Evolutionary conservation across 805 yeast species (phyloP), one percentile per base, ranked within the genome.

Genomic region (Sugiyamaella boreocaroliniensis): DNA sequence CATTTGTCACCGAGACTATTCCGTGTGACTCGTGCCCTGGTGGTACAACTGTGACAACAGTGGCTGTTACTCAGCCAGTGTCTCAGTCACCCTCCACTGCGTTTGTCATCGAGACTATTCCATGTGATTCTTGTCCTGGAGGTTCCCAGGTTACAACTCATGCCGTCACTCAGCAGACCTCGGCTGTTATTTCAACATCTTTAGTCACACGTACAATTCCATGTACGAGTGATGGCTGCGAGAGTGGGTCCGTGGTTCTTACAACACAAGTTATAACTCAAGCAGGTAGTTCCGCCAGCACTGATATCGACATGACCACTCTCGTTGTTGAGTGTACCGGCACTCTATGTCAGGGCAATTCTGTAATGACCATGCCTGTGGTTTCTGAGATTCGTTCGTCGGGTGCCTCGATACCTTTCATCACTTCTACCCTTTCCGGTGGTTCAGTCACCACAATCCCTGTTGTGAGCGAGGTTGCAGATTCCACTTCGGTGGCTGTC

Each of bases 121-220:
- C 7, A 29, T 29, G 32, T 10, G 32, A 29, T 7, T 29, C 32
- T 10, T 29, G 32, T 29, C 32, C 32, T 7, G 32, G 32, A 8
- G 32, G 32, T 8, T 29, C 32, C 32, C 10, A 7, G 32, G 32
- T 29, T 29, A 29, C 32, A 8, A 29, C 32, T 10, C 10, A 8
- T 7, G 32, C 10, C 10, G 32, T 10, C 10, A 29, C 32, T 10
- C 10, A 7, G 32, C n/a, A n/a, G n/a, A n/a, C n/a, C n/a, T n/a
- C n/a, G n/a, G n/a, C 32, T 29, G 32, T 10, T 10, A 8, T 8
- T 7, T 29, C 19, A 7, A 40, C 43, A 15, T n/a, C 43, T 7
- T 47, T 29, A 42, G 48, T 48, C 12, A 45, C 52, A 4, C 47
- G 47, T 29, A 52, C 55, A 4, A 26, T 52, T 19, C 52, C 55